A percentile compares a stretch with the other conserved stretches of the same genome.
These are phyloP conservation scores for Ophiostoma tasmaniense DNA, from an alignment of 2,329 filamentous ascomycete species.

Conservation along the genomic window DNA sequence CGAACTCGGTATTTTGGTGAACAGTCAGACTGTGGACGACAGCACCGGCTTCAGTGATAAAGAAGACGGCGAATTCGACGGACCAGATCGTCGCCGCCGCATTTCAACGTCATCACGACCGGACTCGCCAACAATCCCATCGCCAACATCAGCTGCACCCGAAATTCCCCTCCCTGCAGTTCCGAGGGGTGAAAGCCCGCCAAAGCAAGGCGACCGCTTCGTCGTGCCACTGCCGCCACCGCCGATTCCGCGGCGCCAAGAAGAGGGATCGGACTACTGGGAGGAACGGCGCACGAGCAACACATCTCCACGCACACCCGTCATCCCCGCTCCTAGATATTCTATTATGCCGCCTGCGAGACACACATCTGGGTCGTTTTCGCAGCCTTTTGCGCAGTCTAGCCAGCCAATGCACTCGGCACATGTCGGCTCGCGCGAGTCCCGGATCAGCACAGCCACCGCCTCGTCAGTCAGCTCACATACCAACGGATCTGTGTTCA, in stretches of 20 bases:
- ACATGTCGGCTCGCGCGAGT: constrained; percentile 15
- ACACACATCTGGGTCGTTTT: background rate
- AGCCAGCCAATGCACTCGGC: background rate
- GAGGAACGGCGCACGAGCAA: constrained; percentile 6
- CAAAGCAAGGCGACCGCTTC: background rate
- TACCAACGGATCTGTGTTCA: constrained; percentile 18
- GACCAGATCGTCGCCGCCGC: constrained; percentile 17
- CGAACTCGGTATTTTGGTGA: constrained; percentile 9
- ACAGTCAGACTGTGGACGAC: background rate
- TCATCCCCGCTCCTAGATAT: background rate
- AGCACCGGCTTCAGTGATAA: background rate
- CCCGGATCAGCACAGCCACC: constrained; percentile 19
- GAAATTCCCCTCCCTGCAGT: background rate
- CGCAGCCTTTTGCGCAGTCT: constrained; percentile 3
- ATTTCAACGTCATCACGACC: constrained; percentile 16
- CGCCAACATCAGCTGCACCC: background rate
- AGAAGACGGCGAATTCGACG: background rate
- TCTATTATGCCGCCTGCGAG: background rate
- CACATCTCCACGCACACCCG: constrained; percentile 6
- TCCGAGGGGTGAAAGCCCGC: background rate
- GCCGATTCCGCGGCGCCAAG: constrained; percentile 7
- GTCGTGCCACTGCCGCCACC: constrained; percentile 3
- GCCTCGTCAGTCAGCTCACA: constrained; percentile 15
- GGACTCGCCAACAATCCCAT: constrained; percentile 22
- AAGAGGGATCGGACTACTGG: constrained; percentile 14